phyloP scores from a whole-genome alignment of 1,284 basidiomycete species.

The Pseudomicrostroma phylloplanum region DNA sequence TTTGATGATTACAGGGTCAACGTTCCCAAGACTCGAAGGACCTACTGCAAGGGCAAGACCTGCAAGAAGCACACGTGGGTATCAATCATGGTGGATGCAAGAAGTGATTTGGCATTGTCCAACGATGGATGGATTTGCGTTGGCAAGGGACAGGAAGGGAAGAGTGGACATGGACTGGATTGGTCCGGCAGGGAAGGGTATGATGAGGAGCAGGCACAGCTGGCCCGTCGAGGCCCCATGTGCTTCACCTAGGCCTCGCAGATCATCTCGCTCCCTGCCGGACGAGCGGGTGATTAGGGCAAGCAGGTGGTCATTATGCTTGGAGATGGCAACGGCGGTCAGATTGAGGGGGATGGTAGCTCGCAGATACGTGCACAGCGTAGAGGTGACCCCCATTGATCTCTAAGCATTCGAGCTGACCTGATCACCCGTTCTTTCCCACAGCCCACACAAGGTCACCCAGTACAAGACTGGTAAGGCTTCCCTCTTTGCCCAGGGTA shows the following conservation, averaged over 20 bases:
- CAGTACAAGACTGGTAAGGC: constrained; percentile 53
- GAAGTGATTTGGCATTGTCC: constrained; percentile 54
- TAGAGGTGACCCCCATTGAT: too few species aligned
- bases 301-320: too few species aligned
- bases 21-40: constrained; percentile 54
- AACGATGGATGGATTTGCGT: constrained; percentile 44
- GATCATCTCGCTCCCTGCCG: too few species aligned
- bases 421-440: not conserved
- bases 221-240: too few species aligned
- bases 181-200: too few species aligned
- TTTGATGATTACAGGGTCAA: constrained; percentile 48
- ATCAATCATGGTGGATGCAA: constrained; percentile 4
- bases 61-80: constrained; percentile 98
- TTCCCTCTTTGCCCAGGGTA: constrained; percentile 72
- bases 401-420: too few species aligned
- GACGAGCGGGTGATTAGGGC: too few species aligned
- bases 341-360: too few species aligned
- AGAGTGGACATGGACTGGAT: not conserved
- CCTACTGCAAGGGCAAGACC: constrained; percentile 95
- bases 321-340: too few species aligned
- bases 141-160: constrained; percentile 2
- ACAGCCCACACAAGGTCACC: constrained; percentile 51
- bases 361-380: too few species aligned
- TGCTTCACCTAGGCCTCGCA: too few species aligned
- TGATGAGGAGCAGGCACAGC: too few species aligned